phyloP scores from a whole-genome alignment of 768 basidiomycete genomes.

The Rhizopogon vulgaris region DNA sequence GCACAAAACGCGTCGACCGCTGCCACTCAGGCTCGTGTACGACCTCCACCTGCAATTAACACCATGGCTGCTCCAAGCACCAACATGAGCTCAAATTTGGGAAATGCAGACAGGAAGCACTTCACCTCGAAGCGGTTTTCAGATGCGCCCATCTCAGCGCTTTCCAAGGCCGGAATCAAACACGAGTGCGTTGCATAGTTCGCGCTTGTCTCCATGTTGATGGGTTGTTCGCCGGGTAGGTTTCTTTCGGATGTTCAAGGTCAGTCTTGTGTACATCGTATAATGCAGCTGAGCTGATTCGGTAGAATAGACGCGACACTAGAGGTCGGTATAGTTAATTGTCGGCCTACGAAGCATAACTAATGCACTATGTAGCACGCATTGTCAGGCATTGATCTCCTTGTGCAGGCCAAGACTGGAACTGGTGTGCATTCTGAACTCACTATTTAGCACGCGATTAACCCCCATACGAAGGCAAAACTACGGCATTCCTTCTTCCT shows the following conservation, averaged over 20 bases:
- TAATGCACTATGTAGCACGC: constrained; percentile 24
- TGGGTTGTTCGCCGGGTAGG: constrained; percentile 14
- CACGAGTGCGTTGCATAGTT: constrained; percentile 32
- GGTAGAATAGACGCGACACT: constrained; percentile 32
- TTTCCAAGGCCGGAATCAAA: constrained; percentile 34
- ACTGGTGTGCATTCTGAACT: constrained; percentile 38
- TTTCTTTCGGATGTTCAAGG: constrained; percentile 45
- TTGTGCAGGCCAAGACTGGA: constrained; percentile 53
- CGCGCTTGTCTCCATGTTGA: not conserved
- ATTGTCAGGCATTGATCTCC: constrained; percentile 37
- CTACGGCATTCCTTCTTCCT: constrained; percentile 71
- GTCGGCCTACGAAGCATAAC: not conserved
- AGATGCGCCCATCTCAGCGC: constrained; percentile 31
- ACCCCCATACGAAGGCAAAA: constrained; percentile 41
- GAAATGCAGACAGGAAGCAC: constrained; percentile 15
- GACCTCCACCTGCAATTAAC: not conserved
- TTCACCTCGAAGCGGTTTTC: constrained; percentile 22
- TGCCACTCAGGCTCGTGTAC: not conserved
- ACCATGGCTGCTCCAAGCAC: not conserved
- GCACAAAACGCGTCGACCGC: not conserved
- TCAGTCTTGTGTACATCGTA: constrained; percentile 8
- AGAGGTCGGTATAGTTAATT: constrained; percentile 18
- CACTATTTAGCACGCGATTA: not conserved
- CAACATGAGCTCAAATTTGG: not conserved
- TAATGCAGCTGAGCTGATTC: not conserved